Conservation (phyloP, 2,329 filamentous ascomycete genomes). For the Leptographium wingfieldii region DNA sequence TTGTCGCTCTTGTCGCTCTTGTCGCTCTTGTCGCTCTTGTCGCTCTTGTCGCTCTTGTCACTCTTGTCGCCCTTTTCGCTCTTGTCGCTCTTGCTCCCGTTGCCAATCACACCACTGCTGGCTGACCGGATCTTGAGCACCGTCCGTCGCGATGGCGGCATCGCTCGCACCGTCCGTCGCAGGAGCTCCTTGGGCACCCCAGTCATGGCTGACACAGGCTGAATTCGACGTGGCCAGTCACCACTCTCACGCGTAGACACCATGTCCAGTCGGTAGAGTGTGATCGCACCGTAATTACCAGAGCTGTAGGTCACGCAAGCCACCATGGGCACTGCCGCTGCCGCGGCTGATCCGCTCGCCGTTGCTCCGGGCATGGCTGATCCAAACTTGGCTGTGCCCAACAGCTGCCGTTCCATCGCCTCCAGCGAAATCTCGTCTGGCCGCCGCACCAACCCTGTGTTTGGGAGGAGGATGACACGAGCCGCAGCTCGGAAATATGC, state of each 20-base stretch:
- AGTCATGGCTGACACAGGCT: conserved; percentile 11
- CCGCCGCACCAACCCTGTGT: neutral
- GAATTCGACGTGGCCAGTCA: conserved; percentile 12
- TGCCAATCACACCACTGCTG: neutral
- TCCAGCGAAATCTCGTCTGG: conserved; percentile 11
- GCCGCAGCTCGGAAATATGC: conserved; percentile 12
- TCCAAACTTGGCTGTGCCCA: conserved; percentile 11
- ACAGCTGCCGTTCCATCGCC: conserved; percentile 11
- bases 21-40: neutral
- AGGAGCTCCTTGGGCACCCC: conserved; percentile 13
- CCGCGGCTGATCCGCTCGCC: neutral
- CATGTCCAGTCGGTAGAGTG: conserved; percentile 13
- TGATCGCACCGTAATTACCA: conserved; percentile 9
- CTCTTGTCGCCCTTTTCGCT: neutral
- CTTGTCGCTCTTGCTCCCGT: neutral
- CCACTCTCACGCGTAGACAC: neutral
- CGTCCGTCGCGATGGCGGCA: conserved; percentile 10
- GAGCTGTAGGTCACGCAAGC: conserved; percentile 11
- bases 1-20: neutral
- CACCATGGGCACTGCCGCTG: conserved; percentile 6
- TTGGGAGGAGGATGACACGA: conserved; percentile 11
- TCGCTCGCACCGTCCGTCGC: conserved; percentile 8
- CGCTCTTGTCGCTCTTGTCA: neutral
- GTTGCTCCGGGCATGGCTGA: neutral
- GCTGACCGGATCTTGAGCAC: conserved; percentile 5